phyloP scores from a whole-genome alignment of 140 eudicot genomes.

The Bidens hawaiensis region DNA sequence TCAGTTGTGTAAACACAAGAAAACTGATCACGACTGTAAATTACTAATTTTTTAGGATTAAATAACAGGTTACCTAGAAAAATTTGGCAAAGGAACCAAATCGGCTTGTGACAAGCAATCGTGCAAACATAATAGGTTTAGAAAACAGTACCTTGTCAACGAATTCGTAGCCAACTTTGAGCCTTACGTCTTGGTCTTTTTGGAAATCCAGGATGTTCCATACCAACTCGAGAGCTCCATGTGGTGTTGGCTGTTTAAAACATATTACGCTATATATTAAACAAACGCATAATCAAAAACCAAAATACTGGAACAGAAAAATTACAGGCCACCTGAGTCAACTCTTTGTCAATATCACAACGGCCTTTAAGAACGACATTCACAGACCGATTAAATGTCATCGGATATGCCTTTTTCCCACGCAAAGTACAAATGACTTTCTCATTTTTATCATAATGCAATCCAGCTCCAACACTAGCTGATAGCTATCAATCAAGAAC shows the following conservation, averaged over 20 bases:
- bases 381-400: conserved; percentile 41
- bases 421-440: conserved; percentile 54
- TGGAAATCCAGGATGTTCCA: conserved; percentile 73
- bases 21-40: not conserved
- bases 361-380: conserved; percentile 70
- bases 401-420: conserved; percentile 68
- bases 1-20: not conserved
- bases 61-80: not conserved
- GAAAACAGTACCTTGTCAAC: conserved; percentile 57
- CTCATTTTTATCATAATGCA: conserved; percentile 52
- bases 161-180: conserved; percentile 77
- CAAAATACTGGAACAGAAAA: not conserved
- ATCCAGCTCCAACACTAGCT: conserved; percentile 70
- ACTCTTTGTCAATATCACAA: conserved; percentile 46
- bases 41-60: not conserved
- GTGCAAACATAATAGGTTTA: not conserved
- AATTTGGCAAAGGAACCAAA: too few species aligned
- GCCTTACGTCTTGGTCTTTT: conserved; percentile 75
- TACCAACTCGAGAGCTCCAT: conserved; percentile 71
- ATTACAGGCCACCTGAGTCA: conserved; percentile 48
- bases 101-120: too few species aligned
- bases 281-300: conserved; percentile 3
- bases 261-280: not conserved
- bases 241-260: conserved; percentile 47
- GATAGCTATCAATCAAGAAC: conserved; percentile 37